A percentile compares a stretch with the other conserved stretches of the same genome.
Evolutionary conservation across 2,329 filamentous ascomycete genomes (phyloP).

Genomic region (Microcyclosporella mali): DNA sequence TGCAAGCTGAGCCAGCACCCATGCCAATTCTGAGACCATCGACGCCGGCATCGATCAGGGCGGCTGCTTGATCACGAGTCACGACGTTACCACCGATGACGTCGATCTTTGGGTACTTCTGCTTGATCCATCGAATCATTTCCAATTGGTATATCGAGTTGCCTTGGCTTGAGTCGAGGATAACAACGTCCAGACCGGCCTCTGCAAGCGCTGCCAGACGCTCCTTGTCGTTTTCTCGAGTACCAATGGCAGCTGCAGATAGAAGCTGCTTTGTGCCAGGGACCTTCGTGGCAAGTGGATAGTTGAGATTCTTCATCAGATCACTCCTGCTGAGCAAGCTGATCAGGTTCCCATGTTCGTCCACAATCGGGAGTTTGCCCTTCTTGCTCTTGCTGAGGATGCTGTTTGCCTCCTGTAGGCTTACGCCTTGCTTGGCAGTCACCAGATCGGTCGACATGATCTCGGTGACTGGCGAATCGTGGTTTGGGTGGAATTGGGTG

Average conservation of each 20-base stretch:
- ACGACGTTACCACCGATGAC: conserved; percentile 99
- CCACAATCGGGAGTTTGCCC: conserved; percentile 57
- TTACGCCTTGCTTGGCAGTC: conserved; percentile 78
- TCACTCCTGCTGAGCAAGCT: conserved; percentile 92
- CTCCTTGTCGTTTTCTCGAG: conserved; percentile 83
- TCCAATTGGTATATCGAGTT: conserved; percentile 98
- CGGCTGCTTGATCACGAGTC: conserved; percentile 90
- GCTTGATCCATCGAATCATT: conserved; percentile 95
- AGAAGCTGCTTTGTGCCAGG: conserved; percentile 97
- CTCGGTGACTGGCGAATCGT: conserved; percentile 65
- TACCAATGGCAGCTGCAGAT: conserved; percentile 90
- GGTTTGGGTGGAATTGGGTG: conserved; percentile 87
- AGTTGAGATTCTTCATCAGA: conserved; percentile 97
- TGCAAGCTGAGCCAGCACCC: conserved; percentile 96
- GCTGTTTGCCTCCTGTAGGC: conserved; percentile 80
- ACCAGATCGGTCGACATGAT: conserved; percentile 96
- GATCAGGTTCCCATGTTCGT: conserved; percentile 47
- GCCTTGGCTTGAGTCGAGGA: conserved; percentile 93
- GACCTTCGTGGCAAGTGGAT: conserved; percentile 91
- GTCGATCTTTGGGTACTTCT: conserved; percentile 75
- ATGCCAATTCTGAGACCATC: conserved; percentile 98
- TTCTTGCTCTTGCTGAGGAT: conserved; percentile 96
- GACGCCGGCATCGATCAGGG: conserved; percentile 84
- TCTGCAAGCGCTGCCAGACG: conserved; percentile 84
- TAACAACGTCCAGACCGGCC: conserved; percentile 88